phyloP scores from a whole-genome alignment of 163 green algal species.

The Chlorella variabilis region DNA sequence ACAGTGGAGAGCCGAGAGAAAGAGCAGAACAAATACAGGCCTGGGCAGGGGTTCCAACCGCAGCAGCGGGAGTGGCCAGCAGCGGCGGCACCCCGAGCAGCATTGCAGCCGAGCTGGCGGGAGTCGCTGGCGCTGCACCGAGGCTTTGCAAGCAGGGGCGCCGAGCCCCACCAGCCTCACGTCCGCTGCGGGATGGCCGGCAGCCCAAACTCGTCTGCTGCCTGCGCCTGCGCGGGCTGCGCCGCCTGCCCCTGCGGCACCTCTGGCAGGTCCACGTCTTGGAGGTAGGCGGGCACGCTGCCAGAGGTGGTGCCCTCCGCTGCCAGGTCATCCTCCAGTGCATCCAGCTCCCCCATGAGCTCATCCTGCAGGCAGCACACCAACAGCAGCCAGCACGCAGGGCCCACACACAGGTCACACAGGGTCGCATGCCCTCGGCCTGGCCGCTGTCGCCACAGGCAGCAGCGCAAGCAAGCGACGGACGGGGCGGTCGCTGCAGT shows the following conservation, averaged over 20 bases:
- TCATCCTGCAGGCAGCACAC: conserved; percentile 50
- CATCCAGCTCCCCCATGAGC: conserved; percentile 95
- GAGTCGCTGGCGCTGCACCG: no score
- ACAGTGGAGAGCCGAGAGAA: no score
- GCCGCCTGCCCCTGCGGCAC: conserved; percentile 58
- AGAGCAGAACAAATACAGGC: no score
- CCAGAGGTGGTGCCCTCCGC: conserved; percentile 62
- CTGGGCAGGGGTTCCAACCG: no score
- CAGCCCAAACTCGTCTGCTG: conserved; percentile 62
- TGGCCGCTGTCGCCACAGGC: no score
- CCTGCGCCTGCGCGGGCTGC: conserved; percentile 28
- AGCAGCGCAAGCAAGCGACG: no score
- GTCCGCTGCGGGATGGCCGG: conserved; percentile 61
- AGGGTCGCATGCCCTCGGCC: no score
- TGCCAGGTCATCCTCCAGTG: conserved; percentile 89
- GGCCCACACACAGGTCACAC: no score
- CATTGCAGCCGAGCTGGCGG: no score
- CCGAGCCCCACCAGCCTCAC: neutral
- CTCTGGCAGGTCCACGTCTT: conserved; percentile 52
- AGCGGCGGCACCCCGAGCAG: no score
- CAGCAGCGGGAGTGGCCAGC: no score
- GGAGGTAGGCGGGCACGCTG: conserved; percentile 84
- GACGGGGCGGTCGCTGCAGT: no score
- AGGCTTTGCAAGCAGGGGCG: neutral
- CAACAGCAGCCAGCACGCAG: neutral